Evolutionary conservation across 805 yeast genomes (phyloP).

Genomic region (Nakazawaea anatomiae): DNA sequence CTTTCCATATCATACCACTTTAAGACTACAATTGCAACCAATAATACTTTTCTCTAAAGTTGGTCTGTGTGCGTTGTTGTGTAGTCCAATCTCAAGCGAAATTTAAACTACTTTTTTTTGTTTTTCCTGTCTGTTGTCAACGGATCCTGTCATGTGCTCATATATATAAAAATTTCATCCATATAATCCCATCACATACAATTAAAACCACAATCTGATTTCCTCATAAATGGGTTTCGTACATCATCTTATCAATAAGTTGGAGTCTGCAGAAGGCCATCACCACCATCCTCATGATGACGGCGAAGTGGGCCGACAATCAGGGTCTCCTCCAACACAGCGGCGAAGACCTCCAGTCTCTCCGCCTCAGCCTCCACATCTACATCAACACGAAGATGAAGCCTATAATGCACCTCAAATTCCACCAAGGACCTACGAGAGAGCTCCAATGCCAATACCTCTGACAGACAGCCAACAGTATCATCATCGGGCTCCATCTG

Average conservation of each 20-base stretch:
- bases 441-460: conserved; percentile 9
- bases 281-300: background rate
- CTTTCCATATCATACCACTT: no score
- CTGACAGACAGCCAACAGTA: background rate
- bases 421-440: background rate
- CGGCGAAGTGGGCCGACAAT: background rate
- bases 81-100: no score
- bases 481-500: background rate
- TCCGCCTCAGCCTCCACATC: background rate
- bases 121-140: no score
- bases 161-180: no score
- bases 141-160: no score
- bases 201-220: no score
- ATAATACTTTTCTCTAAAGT: no score
- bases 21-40: no score
- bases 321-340: no score
- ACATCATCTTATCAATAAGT: background rate
- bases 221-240: background rate
- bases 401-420: background rate
- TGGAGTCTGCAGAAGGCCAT: background rate
- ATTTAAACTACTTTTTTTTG: no score
- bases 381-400: background rate
- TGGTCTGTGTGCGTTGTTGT: no score
- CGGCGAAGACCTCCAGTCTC: background rate
- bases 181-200: no score